Conservation (phyloP, 75 land plant genomes). For the Pseudotsuga menziesii region DNA sequence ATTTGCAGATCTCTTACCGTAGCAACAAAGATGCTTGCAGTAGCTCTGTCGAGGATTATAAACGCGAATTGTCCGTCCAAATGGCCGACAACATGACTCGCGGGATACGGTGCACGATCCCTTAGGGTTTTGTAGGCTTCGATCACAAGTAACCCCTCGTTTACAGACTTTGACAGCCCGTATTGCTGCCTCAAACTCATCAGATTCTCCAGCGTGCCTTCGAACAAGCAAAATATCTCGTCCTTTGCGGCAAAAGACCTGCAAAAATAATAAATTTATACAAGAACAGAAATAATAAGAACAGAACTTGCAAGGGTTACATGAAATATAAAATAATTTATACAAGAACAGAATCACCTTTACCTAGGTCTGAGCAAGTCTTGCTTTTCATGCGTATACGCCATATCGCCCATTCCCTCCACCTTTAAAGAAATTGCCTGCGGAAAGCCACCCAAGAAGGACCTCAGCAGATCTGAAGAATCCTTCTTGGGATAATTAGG, state of each 20-base stretch:
- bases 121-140: conserved; percentile 72
- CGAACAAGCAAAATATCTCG: conserved; percentile 71
- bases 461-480: conserved; percentile 44
- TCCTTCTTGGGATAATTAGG: conserved; percentile 54
- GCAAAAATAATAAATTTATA: neutral
- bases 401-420: conserved; percentile 45
- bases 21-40: conserved; percentile 27
- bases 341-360: neutral
- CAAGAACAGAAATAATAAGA: neutral
- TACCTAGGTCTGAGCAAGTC: conserved; percentile 73
- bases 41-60: conserved; percentile 49
- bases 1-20: conserved; percentile 14
- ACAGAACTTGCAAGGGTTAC: neutral
- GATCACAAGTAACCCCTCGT: conserved; percentile 54
- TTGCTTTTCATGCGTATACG: conserved; percentile 64
- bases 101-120: conserved; percentile 81
- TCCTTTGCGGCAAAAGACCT: conserved; percentile 56
- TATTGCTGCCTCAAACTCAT: conserved; percentile 54
- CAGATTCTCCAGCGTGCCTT: conserved; percentile 57
- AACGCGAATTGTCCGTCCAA: conserved; percentile 73
- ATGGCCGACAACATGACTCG: conserved; percentile 56
- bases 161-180: conserved; percentile 55
- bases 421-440: conserved; percentile 55
- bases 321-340: neutral
- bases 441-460: conserved; percentile 35